Conservation (phyloP, 495 filamentous ascomycete genomes). For the Podospora pseudoanserina region DNA sequence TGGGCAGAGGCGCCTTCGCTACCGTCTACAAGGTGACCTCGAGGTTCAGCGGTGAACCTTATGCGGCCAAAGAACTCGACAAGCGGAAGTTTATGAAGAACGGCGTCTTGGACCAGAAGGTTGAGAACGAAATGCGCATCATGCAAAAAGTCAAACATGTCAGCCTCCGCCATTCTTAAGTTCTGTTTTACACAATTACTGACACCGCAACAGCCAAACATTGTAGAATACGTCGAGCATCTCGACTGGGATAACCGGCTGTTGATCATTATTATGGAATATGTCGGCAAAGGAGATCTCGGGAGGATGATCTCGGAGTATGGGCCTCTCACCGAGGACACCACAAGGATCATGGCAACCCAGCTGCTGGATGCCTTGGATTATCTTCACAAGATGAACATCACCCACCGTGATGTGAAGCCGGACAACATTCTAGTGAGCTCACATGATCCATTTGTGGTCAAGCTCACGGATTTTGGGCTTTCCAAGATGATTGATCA, state of each 20-base stretch:
- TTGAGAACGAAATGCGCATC: conserved; percentile 93
- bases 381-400: conserved; percentile 81
- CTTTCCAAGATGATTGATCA: conserved; percentile 88
- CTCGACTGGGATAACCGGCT: conserved; percentile 72
- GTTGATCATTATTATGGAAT: conserved; percentile 94
- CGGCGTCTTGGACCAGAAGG: conserved; percentile 74
- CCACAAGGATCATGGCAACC: conserved; percentile 63
- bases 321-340: conserved; percentile 60
- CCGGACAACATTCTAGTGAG: conserved; percentile 92
- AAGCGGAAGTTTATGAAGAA: conserved; percentile 88
- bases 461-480: conserved; percentile 89
- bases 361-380: conserved; percentile 78
- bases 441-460: conserved; percentile 63
- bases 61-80: conserved; percentile 87
- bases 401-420: conserved; percentile 96
- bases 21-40: conserved; percentile 81
- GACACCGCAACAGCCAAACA: conserved; percentile 60
- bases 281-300: conserved; percentile 80
- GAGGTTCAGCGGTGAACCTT: conserved; percentile 72
- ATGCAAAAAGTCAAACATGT: conserved; percentile 82
- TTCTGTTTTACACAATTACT: neutral
- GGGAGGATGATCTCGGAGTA: conserved; percentile 60
- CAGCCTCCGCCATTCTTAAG: conserved; percentile 19
- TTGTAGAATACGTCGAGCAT: conserved; percentile 85
- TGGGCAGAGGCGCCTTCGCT: conserved; percentile 93